Evolutionary conservation across 108 stramenopile genomes (phyloP).

Genomic region (Chaetoceros muelleri): DNA sequence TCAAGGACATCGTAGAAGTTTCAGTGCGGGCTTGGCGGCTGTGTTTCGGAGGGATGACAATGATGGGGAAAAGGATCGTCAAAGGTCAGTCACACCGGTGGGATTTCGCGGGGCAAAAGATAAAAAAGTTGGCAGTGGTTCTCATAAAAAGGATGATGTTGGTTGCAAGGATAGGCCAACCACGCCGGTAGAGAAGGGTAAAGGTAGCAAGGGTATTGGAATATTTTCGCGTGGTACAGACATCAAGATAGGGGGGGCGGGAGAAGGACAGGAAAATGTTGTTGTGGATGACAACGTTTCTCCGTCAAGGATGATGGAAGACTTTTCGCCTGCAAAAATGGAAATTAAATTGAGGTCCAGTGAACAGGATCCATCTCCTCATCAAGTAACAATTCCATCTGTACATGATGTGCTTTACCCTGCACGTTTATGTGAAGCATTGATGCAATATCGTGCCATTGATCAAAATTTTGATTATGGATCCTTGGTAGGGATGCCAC

Average conservation of each 20-base stretch:
- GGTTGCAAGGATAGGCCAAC: no score
- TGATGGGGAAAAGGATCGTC: background rate
- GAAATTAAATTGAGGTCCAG: constrained; percentile 23
- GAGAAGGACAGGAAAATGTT: no score
- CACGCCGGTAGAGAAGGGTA: background rate
- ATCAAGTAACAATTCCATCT: constrained; percentile 58
- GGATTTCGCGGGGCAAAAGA: no score
- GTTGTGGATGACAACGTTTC: no score
- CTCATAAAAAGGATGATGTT: no score
- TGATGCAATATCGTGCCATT: constrained; percentile 42
- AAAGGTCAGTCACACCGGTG: background rate
- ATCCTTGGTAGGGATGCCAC: constrained; percentile 25
- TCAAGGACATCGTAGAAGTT: background rate
- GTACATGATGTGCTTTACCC: constrained; percentile 28
- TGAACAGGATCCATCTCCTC: constrained; percentile 44
- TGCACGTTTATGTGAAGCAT: constrained; percentile 33
- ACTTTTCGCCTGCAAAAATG: constrained; percentile 3
- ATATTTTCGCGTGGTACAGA: background rate
- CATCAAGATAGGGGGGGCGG: no score
- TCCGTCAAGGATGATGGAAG: no score
- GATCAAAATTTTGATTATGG: constrained; percentile 58
- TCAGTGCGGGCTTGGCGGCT: background rate
- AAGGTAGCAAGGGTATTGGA: background rate
- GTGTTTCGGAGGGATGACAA: background rate
- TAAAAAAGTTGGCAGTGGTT: background rate